These are phyloP conservation scores for Mycena indigotica DNA, from an alignment of 768 basidiomycete genomes.

Conservation along the genomic window DNA sequence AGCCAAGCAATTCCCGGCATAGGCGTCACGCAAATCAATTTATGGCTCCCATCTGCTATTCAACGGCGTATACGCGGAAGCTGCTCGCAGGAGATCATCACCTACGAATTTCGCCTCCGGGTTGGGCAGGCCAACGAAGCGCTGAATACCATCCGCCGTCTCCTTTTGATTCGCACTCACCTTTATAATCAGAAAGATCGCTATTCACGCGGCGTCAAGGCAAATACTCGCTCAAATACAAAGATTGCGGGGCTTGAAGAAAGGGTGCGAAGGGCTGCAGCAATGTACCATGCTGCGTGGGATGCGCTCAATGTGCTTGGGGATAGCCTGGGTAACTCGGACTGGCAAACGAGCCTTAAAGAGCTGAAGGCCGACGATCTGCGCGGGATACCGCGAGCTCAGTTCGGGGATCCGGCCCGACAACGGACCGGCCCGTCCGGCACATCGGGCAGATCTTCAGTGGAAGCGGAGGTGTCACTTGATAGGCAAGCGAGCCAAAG, in stretches of 20 bases:
- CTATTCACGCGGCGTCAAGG: slow-evolving; percentile 27
- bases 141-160: slow-evolving; percentile 30
- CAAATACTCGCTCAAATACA: slow-evolving; percentile 26
- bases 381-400: not conserved
- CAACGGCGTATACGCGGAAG: not conserved
- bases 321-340: slow-evolving; percentile 12
- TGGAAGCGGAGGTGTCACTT: not conserved
- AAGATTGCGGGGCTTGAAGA: slow-evolving; percentile 19
- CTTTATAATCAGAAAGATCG: slow-evolving; percentile 33
- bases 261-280: slow-evolving; percentile 17
- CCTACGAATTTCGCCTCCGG: slow-evolving; percentile 31
- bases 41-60: slow-evolving; percentile 12
- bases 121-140: slow-evolving; percentile 30
- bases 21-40: slow-evolving; percentile 4
- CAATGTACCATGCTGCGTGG: slow-evolving; percentile 20
- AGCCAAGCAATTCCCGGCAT: slow-evolving; percentile 4
- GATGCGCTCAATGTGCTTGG: slow-evolving; percentile 6
- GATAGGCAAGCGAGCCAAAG: too few species aligned
- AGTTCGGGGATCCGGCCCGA: not conserved
- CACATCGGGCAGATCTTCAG: not conserved
- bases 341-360: slow-evolving; percentile 26
- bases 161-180: slow-evolving; percentile 30
- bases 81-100: not conserved
- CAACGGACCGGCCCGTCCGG: not conserved
- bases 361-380: slow-evolving; percentile 6